phyloP scores from a whole-genome alignment of 768 basidiomycete species.

The Leccinellum rugosiceps region DNA sequence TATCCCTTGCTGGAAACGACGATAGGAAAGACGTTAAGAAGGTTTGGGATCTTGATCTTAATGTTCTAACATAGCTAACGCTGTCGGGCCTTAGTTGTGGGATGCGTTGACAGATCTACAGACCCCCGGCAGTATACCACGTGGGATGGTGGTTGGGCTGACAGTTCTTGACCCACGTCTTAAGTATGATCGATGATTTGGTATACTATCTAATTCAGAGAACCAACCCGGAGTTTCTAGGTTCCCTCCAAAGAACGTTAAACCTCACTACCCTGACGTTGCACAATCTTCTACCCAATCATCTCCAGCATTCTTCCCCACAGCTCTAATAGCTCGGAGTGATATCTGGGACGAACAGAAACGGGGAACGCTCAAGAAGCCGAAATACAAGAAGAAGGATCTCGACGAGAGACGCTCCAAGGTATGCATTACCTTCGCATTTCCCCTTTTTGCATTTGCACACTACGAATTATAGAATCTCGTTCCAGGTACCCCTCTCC shows the following conservation, averaged over 20 bases:
- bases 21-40: conserved; percentile 55
- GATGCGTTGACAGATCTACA: conserved; percentile 54
- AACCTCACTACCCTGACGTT: conserved; percentile 33
- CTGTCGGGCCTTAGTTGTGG: conserved; percentile 43
- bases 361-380: conserved; percentile 52
- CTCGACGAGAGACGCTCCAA: conserved; percentile 79
- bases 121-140: conserved; percentile 62
- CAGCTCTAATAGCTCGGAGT: conserved; percentile 55
- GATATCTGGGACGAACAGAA: conserved; percentile 69
- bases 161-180: conserved; percentile 84
- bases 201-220: not conserved
- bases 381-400: conserved; percentile 77
- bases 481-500: conserved; percentile 73
- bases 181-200: conserved; percentile 46
- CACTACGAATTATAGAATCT: conserved; percentile 48
- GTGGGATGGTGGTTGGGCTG: conserved; percentile 76
- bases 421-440: conserved; percentile 36
- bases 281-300: conserved; percentile 23
- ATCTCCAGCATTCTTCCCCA: conserved; percentile 46
- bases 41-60: conserved; percentile 33
- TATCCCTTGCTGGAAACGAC: conserved; percentile 49
- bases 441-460: not conserved
- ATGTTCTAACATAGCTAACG: not conserved
- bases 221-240: conserved; percentile 35
- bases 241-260: conserved; percentile 81